These are phyloP conservation scores for Solanum acaule DNA, from an alignment of 257 asterid genomes.

Conservation along the genomic window DNA sequence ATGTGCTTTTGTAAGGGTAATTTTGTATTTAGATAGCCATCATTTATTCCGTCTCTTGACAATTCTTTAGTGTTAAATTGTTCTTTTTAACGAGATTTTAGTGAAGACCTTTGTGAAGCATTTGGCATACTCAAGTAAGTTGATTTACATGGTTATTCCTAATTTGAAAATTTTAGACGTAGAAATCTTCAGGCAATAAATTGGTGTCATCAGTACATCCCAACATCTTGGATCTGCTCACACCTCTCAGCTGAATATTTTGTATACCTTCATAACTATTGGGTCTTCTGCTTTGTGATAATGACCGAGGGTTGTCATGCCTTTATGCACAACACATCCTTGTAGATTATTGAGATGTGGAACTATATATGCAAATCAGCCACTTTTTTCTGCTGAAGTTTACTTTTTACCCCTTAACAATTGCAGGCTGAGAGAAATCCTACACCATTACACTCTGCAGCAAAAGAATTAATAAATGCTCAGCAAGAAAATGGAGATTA, in stretches of 20 bases:
- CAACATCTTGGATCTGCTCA: background rate
- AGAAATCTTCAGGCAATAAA: background rate
- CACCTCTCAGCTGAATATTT: background rate
- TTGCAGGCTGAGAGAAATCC: constrained; percentile 85
- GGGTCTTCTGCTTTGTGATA: background rate
- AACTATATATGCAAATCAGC: background rate
- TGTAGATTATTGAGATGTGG: background rate
- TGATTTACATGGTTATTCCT: background rate
- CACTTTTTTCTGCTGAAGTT: background rate
- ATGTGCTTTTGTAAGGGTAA: background rate
- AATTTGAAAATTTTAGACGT: background rate
- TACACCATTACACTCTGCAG: constrained; percentile 76
- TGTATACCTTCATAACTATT: background rate
- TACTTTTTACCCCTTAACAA: constrained; percentile 5
- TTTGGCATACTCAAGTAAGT: background rate
- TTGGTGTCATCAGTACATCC: background rate
- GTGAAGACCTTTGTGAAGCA: background rate
- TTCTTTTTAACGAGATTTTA: background rate
- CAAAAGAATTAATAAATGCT: constrained; percentile 71
- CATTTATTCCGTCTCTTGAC: background rate
- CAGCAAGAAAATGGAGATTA: constrained; percentile 90
- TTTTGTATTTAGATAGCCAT: background rate
- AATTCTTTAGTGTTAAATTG: background rate
- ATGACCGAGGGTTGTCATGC: background rate
- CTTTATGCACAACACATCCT: background rate